Evolutionary conservation across 2,329 filamentous ascomycete genomes (phyloP).

Genomic region (Taxawa tesnikishii): DNA sequence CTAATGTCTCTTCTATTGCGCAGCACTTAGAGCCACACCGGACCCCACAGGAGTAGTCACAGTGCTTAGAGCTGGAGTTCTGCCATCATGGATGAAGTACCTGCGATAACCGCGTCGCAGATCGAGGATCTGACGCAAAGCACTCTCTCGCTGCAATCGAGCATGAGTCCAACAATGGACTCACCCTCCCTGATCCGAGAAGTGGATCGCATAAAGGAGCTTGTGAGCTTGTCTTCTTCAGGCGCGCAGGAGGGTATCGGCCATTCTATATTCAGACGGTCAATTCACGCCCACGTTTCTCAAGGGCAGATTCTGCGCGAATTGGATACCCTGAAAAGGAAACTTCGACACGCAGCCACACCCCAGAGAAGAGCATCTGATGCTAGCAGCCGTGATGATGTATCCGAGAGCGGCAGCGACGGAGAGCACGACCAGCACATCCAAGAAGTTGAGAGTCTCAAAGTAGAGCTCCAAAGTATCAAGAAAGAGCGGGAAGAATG

Average conservation of each 20-base stretch:
- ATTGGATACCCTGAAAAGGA: constrained; percentile 9
- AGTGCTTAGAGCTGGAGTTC: no score
- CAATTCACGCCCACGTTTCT: constrained; percentile 8
- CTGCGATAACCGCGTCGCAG: no score
- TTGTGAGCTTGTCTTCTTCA: constrained; percentile 8
- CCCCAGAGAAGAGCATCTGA: constrained; percentile 1
- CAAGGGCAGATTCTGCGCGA: constrained; percentile 10
- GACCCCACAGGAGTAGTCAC: no score
- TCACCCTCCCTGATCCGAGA: constrained; percentile 6
- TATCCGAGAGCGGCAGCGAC: constrained; percentile 5
- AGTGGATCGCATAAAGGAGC: constrained; percentile 11
- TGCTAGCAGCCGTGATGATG: constrained; percentile 4
- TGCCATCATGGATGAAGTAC: no score
- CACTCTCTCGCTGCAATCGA: background rate
- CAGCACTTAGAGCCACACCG: no score
- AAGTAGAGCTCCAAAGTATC: constrained; percentile 10
- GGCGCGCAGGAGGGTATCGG: constrained; percentile 8
- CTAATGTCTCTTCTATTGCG: no score
- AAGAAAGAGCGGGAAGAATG: constrained; percentile 18
- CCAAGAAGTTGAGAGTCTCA: constrained; percentile 6
- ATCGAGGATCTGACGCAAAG: background rate
- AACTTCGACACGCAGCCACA: constrained; percentile 4
- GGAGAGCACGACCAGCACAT: constrained; percentile 5
- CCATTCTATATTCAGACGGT: constrained; percentile 9
- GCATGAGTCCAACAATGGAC: constrained; percentile 1